phyloP scores from a whole-genome alignment of 345 rosid species.

The Clausena lansium region DNA sequence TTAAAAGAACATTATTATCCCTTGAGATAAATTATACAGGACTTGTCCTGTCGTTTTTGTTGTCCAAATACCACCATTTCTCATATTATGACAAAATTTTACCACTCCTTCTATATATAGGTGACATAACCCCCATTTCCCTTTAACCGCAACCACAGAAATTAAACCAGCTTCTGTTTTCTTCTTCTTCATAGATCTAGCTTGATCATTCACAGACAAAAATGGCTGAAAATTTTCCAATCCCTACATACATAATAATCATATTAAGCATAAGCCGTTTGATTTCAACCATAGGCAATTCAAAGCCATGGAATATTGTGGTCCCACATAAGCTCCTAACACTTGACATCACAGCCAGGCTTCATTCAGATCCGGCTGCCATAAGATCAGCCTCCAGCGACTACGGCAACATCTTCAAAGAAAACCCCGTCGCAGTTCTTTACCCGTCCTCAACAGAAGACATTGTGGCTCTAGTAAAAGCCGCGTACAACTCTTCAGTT shows the following conservation, averaged over 20 bases:
- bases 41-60: too few relatives aligned
- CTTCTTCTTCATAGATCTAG: background rate
- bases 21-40: too few relatives aligned
- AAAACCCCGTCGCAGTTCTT: conserved; percentile 62
- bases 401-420: conserved; percentile 57
- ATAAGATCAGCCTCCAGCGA: conserved; percentile 53
- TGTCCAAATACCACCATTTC: too few relatives aligned
- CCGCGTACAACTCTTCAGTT: conserved; percentile 31
- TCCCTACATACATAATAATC: conserved; percentile 24
- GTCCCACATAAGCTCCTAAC: conserved; percentile 20
- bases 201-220: background rate
- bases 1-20: too few relatives aligned
- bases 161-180: background rate
- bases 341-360: conserved; percentile 19
- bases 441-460: conserved; percentile 55
- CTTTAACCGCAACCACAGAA: background rate
- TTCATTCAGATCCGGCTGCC: conserved; percentile 42
- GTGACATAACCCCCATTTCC: background rate
- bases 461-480: conserved; percentile 43
- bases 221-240: conserved; percentile 28
- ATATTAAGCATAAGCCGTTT: conserved; percentile 33
- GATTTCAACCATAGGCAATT: conserved; percentile 24
- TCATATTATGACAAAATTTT: too few relatives aligned
- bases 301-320: conserved; percentile 17
- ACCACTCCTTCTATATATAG: background rate